Percentiles rank a stretch among this genome's conserved stretches.
phyloP scores from a whole-genome alignment of 2,329 filamentous ascomycete genomes.

The Microsporum ferrugineum region DNA sequence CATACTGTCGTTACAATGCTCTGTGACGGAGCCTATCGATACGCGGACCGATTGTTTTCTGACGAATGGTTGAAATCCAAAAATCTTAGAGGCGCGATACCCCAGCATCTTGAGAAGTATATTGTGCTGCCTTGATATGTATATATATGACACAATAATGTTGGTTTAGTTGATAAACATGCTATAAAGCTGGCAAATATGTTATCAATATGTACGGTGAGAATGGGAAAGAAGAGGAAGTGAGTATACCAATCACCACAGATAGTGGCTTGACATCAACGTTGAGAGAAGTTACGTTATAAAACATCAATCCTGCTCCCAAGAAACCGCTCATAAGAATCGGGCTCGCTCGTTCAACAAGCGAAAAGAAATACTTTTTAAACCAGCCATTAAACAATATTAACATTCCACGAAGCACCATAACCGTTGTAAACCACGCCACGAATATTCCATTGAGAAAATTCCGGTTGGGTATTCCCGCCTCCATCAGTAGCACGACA shows the following conservation, averaged over 20 bases:
- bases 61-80: conserved; percentile 82
- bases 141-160: background rate
- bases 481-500: conserved; percentile 45
- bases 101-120: conserved; percentile 78
- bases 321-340: background rate
- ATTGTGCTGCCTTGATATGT: conserved; percentile 64
- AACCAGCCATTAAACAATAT: conserved; percentile 23
- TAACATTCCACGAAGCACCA: conserved; percentile 42
- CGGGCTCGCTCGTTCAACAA: background rate
- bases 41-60: conserved; percentile 87
- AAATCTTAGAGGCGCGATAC: conserved; percentile 68
- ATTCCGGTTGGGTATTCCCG: conserved; percentile 41
- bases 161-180: too few relatives aligned
- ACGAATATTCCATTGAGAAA: conserved; percentile 46
- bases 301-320: background rate
- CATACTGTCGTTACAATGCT: conserved; percentile 88
- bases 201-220: background rate
- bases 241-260: background rate
- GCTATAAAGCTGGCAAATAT: background rate
- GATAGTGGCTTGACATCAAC: background rate
- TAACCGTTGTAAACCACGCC: conserved; percentile 52
- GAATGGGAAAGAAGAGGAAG: background rate
- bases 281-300: background rate
- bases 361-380: background rate
- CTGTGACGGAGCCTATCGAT: conserved; percentile 93